Base-by-base conservation (phyloP, 2,329 filamentous ascomycete genomes). In the Colletotrichum spaethianum region DNA sequence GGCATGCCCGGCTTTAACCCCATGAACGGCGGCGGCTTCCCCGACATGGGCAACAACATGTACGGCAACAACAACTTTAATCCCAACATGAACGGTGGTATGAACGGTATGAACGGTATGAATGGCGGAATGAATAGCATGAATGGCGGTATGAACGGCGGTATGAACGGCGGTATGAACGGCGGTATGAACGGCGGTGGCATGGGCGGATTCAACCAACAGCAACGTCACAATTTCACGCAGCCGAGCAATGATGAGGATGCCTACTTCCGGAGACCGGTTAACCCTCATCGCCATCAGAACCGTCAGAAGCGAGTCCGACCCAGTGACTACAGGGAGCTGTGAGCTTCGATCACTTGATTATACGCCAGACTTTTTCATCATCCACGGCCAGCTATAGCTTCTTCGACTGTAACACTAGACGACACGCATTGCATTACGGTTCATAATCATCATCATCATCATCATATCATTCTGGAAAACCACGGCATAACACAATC, bases 261-360 rank as follows among this genome's bases (percentile, higher is more conserved):
- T 72, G 94, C 96, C 8, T 99, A 99, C 83, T 97, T 98, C 81
- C 90, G 96, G 70, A 96, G 98, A 81, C 96, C 96, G 0, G 94
- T 98, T 74, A 99, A 99, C 80, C 96, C 95, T 2, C 94, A 98
- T 79, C 91, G 96, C 62, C 94, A 96, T 79, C 93, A 95, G 81
- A 94, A 95, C 78, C 90, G 93, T 77, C 92, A 94, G 77, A 90
- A 93, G 75, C 88, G 94, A 77, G 91, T 94, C 66, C 89, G 96
- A 67, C 95, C 95, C 14, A 96, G 94, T 80, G 96, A 99, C 83
- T 98, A 96, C 81, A 90, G 94, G 75, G 94, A 97, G 84, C 86
- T 98, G 60, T 95, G 79, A 85, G 67, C 55, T 40, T 46, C 50
- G 28, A 3, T n/a, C 61, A 55, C 48, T 40, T 36, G 61, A 40